phyloP scores from a whole-genome alignment of 345 rosid genomes.

The Sisymbrium altissimum region DNA sequence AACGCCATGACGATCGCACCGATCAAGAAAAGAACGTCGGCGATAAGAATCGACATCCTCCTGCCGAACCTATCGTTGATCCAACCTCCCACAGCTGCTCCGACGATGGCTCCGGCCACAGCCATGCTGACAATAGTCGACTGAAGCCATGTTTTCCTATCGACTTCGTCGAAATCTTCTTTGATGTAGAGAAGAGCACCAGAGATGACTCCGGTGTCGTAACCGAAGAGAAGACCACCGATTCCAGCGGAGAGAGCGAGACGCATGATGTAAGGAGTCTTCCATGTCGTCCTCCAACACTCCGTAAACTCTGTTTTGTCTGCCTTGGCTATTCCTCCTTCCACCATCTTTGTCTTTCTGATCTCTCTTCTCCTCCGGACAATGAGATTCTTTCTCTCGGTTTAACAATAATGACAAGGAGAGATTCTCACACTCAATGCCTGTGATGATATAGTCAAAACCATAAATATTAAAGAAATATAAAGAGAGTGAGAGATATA shows the following conservation, averaged over 20 bases:
- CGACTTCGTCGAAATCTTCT: constrained; percentile 66
- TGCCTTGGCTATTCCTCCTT: constrained; percentile 56
- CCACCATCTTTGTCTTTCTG: constrained; percentile 54
- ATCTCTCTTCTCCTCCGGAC: background rate
- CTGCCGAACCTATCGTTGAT: constrained; percentile 71
- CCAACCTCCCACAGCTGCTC: constrained; percentile 85
- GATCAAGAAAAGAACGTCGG: constrained; percentile 60
- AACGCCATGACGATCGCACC: constrained; percentile 73
- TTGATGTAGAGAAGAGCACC: constrained; percentile 80
- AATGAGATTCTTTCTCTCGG: background rate
- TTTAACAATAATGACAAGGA: background rate
- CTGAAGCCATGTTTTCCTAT: constrained; percentile 68
- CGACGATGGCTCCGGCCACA: constrained; percentile 84
- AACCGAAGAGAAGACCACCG: constrained; percentile 93
- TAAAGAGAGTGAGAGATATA: background rate
- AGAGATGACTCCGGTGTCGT: constrained; percentile 96
- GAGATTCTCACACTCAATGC: background rate
- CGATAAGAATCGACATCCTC: constrained; percentile 51
- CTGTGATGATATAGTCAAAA: background rate
- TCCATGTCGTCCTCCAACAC: constrained; percentile 70
- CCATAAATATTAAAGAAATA: background rate
- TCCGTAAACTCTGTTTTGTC: constrained; percentile 70
- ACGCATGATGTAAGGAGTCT: constrained; percentile 74
- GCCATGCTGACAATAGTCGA: constrained; percentile 85
- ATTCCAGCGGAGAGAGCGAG: constrained; percentile 90